phyloP scores from a whole-genome alignment of 306 rosid species.

The Acacia confusa region DNA sequence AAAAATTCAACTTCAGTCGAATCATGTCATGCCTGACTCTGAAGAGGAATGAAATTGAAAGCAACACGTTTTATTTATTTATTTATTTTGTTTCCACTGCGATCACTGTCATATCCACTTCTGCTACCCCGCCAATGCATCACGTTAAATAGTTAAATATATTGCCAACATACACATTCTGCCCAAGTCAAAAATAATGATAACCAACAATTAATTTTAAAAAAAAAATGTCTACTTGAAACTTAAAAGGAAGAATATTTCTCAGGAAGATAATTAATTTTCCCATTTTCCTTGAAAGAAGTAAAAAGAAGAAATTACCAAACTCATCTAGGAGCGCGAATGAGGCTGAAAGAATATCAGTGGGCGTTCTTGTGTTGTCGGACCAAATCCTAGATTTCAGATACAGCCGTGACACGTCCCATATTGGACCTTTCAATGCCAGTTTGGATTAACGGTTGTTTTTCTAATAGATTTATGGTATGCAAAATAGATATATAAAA shows the following conservation, averaged over 20 bases:
- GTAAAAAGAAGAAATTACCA: not conserved
- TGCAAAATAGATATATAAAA: no score
- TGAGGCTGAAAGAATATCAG: conserved; percentile 49
- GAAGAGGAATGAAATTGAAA: not conserved
- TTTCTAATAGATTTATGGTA: no score
- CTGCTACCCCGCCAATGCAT: not conserved
- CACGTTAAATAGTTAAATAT: no score
- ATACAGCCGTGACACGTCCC: conserved; percentile 75
- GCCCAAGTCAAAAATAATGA: no score
- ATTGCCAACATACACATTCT: no score
- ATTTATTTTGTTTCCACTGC: not conserved
- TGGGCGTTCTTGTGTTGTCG: conserved; percentile 46
- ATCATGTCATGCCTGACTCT: not conserved
- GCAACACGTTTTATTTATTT: not conserved
- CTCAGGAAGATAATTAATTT: not conserved
- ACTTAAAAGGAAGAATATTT: not conserved
- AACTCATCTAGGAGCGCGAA: conserved; percentile 59
- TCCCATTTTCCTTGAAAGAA: not conserved
- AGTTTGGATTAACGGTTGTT: no score
- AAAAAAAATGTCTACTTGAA: no score
- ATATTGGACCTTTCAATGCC: no score
- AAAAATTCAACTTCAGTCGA: not conserved
- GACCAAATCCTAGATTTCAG: conserved; percentile 66
- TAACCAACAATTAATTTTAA: no score
- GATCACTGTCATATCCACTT: not conserved